Conservation (phyloP, 2,329 filamentous ascomycete genomes). For the Diaporthe capsici region DNA sequence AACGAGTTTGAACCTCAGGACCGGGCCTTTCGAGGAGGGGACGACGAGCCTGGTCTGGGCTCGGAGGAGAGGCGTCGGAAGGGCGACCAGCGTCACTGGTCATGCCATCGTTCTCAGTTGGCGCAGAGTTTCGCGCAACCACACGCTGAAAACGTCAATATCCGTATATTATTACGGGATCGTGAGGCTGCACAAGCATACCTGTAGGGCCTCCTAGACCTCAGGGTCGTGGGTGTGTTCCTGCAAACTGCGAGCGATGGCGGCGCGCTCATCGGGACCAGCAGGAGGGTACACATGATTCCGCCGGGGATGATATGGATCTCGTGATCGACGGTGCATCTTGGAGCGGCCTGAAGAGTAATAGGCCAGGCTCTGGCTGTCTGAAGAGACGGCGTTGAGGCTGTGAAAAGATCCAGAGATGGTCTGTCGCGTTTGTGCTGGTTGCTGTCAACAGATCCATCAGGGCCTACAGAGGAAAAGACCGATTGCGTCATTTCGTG, state of each 20-base stretch:
- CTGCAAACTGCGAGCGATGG: not conserved
- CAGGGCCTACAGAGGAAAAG: not conserved
- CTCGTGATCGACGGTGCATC: not conserved
- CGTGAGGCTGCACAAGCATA: not conserved
- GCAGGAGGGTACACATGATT: not conserved
- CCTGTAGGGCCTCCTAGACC: conserved; percentile 25
- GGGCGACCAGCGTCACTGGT: not conserved
- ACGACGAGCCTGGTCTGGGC: not conserved
- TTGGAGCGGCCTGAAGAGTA: not conserved
- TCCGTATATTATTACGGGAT: not conserved
- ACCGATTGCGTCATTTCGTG: not conserved
- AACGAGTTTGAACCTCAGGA: not conserved
- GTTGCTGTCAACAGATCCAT: not conserved
- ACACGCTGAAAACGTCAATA: not conserved
- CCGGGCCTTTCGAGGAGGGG: not conserved
- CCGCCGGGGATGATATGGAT: not conserved
- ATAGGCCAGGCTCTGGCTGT: not conserved
- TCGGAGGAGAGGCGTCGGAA: not conserved
- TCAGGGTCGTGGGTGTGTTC: not conserved
- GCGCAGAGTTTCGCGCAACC: not conserved
- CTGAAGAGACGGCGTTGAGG: not conserved
- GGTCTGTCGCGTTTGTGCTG: not conserved
- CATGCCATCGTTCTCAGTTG: not conserved
- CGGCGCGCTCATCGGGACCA: not conserved
- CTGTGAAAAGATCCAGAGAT: not conserved